These are phyloP conservation scores for Tripterygium wilfordii DNA, from an alignment of 177 flowering plant species.

Conservation along the genomic window DNA sequence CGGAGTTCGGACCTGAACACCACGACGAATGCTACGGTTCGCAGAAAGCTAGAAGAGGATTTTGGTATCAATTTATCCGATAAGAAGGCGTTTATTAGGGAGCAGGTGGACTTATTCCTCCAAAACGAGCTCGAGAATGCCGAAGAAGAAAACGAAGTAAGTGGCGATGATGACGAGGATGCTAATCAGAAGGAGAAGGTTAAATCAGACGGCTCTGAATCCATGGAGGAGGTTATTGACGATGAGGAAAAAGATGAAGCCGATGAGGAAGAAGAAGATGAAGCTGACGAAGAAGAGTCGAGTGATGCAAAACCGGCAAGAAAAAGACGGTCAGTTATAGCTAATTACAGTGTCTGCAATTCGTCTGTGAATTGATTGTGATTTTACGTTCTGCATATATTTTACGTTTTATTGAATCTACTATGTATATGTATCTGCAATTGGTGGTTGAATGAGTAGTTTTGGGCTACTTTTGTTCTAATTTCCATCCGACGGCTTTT, in stretches of 20 bases:
- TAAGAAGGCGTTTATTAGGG: slow-evolving; percentile 63
- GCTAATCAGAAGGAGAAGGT: slow-evolving; percentile 5
- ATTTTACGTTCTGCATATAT: background rate
- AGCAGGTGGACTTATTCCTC: slow-evolving; percentile 67
- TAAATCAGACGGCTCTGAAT: slow-evolving; percentile 19
- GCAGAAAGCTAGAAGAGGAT: slow-evolving; percentile 66
- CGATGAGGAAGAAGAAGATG: slow-evolving; percentile 21
- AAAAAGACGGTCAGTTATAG: slow-evolving; percentile 22
- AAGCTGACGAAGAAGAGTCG: slow-evolving; percentile 13
- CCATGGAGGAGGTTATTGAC: slow-evolving; percentile 18
- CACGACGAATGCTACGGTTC: slow-evolving; percentile 61
- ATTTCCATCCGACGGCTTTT: too few species aligned
- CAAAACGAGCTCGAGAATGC: slow-evolving; percentile 32
- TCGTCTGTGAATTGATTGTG: background rate
- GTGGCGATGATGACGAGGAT: too few species aligned
- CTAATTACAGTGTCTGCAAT: background rate
- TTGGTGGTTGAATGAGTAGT: too few species aligned
- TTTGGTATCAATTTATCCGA: slow-evolving; percentile 76
- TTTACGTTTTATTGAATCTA: background rate
- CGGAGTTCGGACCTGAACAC: slow-evolving; percentile 64
- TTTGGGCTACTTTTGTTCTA: too few species aligned
- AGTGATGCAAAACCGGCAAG: slow-evolving; percentile 16
- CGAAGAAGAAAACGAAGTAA: slow-evolving; percentile 16
- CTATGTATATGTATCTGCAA: too few species aligned
- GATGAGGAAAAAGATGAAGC: too few species aligned